Conservation (phyloP, 768 basidiomycete genomes). For the Hydnomerulius pinastri region DNA sequence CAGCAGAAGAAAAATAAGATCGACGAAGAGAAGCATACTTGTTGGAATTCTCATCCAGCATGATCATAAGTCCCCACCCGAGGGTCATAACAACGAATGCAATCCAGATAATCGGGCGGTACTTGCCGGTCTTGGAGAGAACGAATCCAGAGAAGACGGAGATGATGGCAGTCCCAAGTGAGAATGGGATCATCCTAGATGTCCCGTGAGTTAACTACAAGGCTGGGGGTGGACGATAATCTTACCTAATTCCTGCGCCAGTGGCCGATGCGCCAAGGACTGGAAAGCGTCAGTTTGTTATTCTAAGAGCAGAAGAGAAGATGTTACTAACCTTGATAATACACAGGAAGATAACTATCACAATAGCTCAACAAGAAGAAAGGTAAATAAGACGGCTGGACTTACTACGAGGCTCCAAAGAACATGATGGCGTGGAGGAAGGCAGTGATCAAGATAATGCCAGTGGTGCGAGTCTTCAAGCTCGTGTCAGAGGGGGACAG, state of each 20-base stretch:
- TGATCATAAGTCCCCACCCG: conserved; percentile 74
- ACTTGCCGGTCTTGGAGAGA: conserved; percentile 57
- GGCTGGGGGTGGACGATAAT: background rate
- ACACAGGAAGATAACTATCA: conserved; percentile 66
- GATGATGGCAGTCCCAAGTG: conserved; percentile 55
- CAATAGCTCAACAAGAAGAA: background rate
- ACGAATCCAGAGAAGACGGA: conserved; percentile 60
- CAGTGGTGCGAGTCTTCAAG: conserved; percentile 70
- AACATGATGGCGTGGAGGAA: conserved; percentile 69
- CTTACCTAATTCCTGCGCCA: conserved; percentile 63
- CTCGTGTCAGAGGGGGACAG: background rate
- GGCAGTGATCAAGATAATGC: conserved; percentile 52
- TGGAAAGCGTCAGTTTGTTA: conserved; percentile 13
- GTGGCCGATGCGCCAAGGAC: conserved; percentile 77
- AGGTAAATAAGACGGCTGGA: background rate
- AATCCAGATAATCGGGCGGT: conserved; percentile 64
- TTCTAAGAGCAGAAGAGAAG: background rate
- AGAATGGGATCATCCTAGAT: conserved; percentile 72
- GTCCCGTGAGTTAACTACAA: background rate
- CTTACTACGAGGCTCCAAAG: conserved; percentile 45
- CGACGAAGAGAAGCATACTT: conserved; percentile 31
- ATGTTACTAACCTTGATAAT: conserved; percentile 52
- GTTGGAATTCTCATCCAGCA: conserved; percentile 58
- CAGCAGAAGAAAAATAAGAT: background rate
- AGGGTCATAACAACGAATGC: conserved; percentile 57